Conservation (phyloP, 2,329 filamentous ascomycete genomes). For the Colletotrichum caudatum region DNA sequence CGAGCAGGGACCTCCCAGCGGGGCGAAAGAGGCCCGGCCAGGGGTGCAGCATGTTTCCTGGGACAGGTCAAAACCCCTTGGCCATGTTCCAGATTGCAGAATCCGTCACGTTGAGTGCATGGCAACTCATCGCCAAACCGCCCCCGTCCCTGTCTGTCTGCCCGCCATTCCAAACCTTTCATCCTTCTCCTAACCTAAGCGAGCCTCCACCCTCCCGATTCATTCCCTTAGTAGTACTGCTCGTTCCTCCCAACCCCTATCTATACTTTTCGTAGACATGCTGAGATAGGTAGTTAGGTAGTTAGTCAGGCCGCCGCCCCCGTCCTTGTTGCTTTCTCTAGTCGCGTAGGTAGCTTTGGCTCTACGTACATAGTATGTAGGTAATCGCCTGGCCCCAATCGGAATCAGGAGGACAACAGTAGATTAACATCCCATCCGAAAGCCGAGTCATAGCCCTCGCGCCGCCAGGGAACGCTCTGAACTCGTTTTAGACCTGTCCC, state of each 20-base stretch:
- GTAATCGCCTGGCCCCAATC: slow-evolving; percentile 18
- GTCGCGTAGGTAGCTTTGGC: not conserved
- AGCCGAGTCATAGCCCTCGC: slow-evolving; percentile 30
- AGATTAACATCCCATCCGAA: slow-evolving; percentile 36
- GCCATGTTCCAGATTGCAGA: slow-evolving; percentile 35
- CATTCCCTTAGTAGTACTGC: not conserved
- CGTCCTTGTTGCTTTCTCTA: not conserved
- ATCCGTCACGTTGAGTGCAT: slow-evolving; percentile 33
- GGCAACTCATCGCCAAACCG: slow-evolving; percentile 13
- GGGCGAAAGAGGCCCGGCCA: not conserved
- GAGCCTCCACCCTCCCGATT: slow-evolving; percentile 1
- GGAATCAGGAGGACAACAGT: slow-evolving; percentile 25
- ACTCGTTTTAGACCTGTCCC: too few relatives aligned
- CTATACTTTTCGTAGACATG: not conserved
- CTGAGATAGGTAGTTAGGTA: not conserved
- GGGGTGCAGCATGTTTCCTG: slow-evolving; percentile 30
- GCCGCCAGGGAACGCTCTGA: not conserved
- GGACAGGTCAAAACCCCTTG: slow-evolving; percentile 29
- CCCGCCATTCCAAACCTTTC: slow-evolving; percentile 7
- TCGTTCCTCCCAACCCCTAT: not conserved
- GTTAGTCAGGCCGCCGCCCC: not conserved
- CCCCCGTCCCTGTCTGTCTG: not conserved
- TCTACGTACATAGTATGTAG: not conserved
- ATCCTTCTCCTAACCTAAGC: not conserved
- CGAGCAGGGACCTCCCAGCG: not conserved